phyloP scores from a whole-genome alignment of 768 basidiomycete genomes.

The Podaxis sp. region DNA sequence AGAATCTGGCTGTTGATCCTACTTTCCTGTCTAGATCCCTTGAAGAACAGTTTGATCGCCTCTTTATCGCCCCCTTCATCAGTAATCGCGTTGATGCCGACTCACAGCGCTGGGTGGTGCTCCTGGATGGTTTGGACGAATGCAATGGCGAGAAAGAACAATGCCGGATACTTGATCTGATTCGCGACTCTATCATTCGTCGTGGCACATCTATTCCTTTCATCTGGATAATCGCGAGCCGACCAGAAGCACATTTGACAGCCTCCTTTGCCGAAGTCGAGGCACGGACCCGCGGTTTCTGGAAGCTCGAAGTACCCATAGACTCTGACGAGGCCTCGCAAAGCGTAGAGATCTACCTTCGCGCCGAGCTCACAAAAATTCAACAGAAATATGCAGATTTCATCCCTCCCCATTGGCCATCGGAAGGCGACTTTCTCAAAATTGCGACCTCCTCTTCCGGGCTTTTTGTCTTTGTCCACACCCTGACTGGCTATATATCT shows the following conservation, averaged over 20 bases:
- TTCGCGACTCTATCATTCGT: neutral
- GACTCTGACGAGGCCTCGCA: neutral
- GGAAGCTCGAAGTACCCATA: neutral
- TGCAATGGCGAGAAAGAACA: neutral
- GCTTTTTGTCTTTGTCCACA: neutral
- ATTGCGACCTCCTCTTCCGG: neutral
- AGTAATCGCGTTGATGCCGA: neutral
- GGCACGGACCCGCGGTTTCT: neutral
- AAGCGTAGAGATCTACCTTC: neutral
- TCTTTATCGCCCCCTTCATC: neutral
- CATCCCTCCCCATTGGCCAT: neutral
- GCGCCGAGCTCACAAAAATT: neutral
- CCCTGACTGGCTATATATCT: neutral
- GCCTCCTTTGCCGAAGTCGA: neutral
- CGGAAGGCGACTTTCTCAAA: neutral
- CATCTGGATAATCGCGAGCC: conserved; percentile 5
- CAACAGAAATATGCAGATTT: neutral
- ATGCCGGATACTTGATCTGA: neutral
- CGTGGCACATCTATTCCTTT: neutral
- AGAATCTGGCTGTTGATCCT: neutral
- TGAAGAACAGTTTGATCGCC: neutral
- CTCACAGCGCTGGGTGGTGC: neutral
- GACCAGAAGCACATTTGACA: neutral
- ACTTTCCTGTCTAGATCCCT: neutral
- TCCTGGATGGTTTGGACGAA: conserved; percentile 5